Evolutionary conservation across 164 flowering plant species (phyloP).

Genomic region (Hamamelis virginiana): DNA sequence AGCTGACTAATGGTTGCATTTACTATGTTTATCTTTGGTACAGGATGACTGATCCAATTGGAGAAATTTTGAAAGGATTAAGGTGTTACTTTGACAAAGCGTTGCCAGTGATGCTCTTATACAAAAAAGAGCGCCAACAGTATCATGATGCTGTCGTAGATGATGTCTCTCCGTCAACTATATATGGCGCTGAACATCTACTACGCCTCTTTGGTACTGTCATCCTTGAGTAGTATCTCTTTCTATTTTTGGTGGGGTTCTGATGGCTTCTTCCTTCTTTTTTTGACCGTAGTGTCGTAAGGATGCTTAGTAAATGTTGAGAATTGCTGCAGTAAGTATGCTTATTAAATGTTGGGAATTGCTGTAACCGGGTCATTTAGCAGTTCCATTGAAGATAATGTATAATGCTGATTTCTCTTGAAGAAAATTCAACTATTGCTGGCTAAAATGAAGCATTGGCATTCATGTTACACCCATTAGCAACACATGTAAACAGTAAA

Average conservation of each 20-base stretch:
- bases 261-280: no score
- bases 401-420: not conserved
- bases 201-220: conserved; percentile 89
- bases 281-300: no score
- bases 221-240: not conserved
- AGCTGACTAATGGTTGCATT: conserved; percentile 2
- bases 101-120: conserved; percentile 73
- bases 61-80: conserved; percentile 75
- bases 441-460: not conserved
- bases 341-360: no score
- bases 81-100: conserved; percentile 91
- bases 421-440: not conserved
- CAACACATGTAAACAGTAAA: no score
- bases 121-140: conserved; percentile 80
- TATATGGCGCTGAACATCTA: conserved; percentile 96
- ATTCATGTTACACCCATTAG: not conserved
- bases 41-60: conserved; percentile 66
- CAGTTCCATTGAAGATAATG: no score
- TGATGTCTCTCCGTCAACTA: conserved; percentile 68
- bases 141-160: conserved; percentile 54
- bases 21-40: conserved; percentile 10
- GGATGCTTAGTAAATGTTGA: no score
- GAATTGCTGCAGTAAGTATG: no score
- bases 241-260: not conserved
- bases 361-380: not conserved